Evolutionary conservation across 2,329 filamentous ascomycete genomes (phyloP), one percentile per base, ranked within the genome.

Genomic region (Hymenoscyphus scutula): DNA sequence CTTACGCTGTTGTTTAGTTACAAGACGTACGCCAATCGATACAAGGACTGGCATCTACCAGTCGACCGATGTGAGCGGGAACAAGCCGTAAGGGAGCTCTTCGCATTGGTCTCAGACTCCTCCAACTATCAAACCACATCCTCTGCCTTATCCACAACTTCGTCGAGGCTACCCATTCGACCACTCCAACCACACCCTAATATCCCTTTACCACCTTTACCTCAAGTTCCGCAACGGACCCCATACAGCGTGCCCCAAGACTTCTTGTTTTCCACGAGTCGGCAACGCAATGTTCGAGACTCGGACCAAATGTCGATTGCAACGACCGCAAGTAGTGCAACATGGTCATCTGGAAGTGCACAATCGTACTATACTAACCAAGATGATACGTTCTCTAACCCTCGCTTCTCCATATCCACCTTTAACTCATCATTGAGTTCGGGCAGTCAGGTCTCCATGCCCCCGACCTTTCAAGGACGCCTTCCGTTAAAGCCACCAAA

Each of bases 1-100:
- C 62, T 56, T 23, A 62, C 57, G 11, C 37, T 38, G 5, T 25
- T 56, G 30, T 41, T 27, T 58, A 70, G 69, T 38, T 71, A 71
- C 62, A 70, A 71, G 54, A 71, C 69, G 23, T 71, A 68, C 45
- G 62, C 64, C 32, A 68, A 70, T 64, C 67, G 69, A 23, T 71
- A 67, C 57, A 62, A 67, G 15, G 68, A 67, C 34, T 71, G 69
- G 68, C 60, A 65, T 48, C 67, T 70, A 19, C 68, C 68, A 13
- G 62, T 68, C 1, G 65, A 67, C 53, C 61, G 65, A 29, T 60
- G 53, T 11, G 66, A 68, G 25, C 64, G 68, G 34, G 68, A 71
- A 51, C 62, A 67, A 53, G 60, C 56, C 1, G 63, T 71, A 30
- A 60, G 66, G 19, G 63, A 67, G 34, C 54, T 71, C 5, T 71